Evolutionary conservation across 2,329 filamentous ascomycete genomes (phyloP), one percentile per base, ranked within the genome.

Genomic region (Aspergillus thermomutatus): DNA sequence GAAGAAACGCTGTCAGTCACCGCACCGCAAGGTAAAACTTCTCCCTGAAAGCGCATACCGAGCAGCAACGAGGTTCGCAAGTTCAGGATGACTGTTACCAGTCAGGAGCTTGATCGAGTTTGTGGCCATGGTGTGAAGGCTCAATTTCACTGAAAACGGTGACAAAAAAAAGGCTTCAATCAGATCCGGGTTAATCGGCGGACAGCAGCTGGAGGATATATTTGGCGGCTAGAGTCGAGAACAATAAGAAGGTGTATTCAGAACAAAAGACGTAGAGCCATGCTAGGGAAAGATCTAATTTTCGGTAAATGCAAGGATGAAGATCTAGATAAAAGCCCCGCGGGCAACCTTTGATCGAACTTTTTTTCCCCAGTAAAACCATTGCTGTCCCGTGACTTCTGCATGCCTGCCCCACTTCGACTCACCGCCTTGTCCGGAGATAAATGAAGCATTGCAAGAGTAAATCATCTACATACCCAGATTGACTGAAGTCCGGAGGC

Each of bases 41-140:
- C 58, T 56, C 34, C 41, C 25, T 26, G 28, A 21, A 19, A 41
- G 41, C 49, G 71, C 77, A 61, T 78, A 88, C 86, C 86, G 80
- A 67, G 85, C 83, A 65, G 87, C 86, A 58, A 90, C 87, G 62
- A 86, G 79, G 70, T 87, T 85, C 41, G 87, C 87, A 57, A 90
- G 82, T 75, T 87, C 82, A 6, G 87, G 87, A 71, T 90, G 88
- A 74, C 86, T 89, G 78, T 89, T 90, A 66, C 87, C 87, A 66
- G 87, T 90, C 72, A 90, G 79, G 61, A 90, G 78, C 76, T 90
- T 90, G 72, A 90, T 90, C 40, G 84, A 87, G 76, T 90, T 90
- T 61, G 85, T 83, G 64, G 87, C 83, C 87, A 90, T 90, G 58
- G 49, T 65, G 60, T 64, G 25, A 50, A 46, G 40, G 53, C 37